Percentiles rank a stretch among this genome's conserved stretches.
Conservation (phyloP, 2,329 filamentous ascomycete species). For the Clarireedia paspali region DNA sequence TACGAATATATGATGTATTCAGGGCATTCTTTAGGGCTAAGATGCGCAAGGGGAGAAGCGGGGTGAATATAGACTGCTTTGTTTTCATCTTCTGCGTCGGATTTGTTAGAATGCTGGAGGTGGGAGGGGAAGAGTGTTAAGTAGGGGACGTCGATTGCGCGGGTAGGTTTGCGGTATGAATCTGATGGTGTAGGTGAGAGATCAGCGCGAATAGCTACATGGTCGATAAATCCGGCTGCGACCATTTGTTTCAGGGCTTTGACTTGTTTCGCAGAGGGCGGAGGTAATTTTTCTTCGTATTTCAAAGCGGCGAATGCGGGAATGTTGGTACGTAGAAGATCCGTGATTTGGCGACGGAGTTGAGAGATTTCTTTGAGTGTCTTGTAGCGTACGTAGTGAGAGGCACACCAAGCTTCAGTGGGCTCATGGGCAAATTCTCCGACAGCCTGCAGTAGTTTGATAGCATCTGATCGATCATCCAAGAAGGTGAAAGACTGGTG, state of each 20-base stretch:
- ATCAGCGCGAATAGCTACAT: constrained; percentile 87
- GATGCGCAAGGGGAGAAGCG: constrained; percentile 67
- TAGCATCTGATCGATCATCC: constrained; percentile 77
- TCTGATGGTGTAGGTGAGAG: constrained; percentile 67
- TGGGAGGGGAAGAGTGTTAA: constrained; percentile 70
- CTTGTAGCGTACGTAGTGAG: constrained; percentile 82
- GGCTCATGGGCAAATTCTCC: constrained; percentile 76
- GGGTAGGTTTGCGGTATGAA: constrained; percentile 59
- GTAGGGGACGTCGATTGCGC: constrained; percentile 91
- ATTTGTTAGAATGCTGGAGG: constrained; percentile 27
- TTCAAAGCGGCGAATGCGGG: constrained; percentile 52
- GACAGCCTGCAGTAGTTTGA: constrained; percentile 84
- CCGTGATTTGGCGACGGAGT: constrained; percentile 73
- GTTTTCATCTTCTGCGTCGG: constrained; percentile 31
- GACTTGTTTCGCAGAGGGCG: constrained; percentile 59
- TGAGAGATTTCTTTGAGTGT: constrained; percentile 79
- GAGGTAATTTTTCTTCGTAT: constrained; percentile 48
- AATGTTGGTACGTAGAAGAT: constrained; percentile 70
- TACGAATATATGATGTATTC: constrained; percentile 83
- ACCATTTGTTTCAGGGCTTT: constrained; percentile 84
- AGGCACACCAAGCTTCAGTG: constrained; percentile 66
- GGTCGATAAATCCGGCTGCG: constrained; percentile 87
- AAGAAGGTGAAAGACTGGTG: constrained; percentile 73
- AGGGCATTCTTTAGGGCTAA: constrained; percentile 66
- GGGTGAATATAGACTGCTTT: constrained; percentile 82